Conservation (phyloP, 1,284 basidiomycete genomes). For the Naganishia cerealis region DNA sequence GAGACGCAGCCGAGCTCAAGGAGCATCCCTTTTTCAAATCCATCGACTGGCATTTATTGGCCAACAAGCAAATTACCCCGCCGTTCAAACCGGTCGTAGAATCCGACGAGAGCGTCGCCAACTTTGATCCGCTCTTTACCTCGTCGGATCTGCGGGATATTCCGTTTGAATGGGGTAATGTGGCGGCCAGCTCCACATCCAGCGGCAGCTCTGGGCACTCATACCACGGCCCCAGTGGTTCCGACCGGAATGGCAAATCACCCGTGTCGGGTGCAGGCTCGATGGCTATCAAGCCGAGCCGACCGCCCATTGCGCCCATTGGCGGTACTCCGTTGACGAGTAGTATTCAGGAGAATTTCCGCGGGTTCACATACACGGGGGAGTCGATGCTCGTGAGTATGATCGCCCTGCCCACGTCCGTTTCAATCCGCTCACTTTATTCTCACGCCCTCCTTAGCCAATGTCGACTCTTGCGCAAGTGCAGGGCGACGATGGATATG, state of each 20-base stretch:
- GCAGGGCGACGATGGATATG: slow-evolving; percentile 55
- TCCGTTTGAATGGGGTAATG: slow-evolving; percentile 55
- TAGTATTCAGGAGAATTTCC: slow-evolving; percentile 91
- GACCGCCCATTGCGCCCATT: slow-evolving; percentile 42
- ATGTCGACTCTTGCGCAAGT: slow-evolving; percentile 54
- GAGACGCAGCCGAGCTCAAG: slow-evolving; percentile 91
- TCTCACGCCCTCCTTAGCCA: slow-evolving; percentile 42
- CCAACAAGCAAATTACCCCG: slow-evolving; percentile 86
- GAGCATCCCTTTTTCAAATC: slow-evolving; percentile 91
- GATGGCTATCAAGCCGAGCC: slow-evolving; percentile 49
- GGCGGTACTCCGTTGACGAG: slow-evolving; percentile 71
- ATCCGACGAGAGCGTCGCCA: slow-evolving; percentile 94
- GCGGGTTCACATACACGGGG: slow-evolving; percentile 84
- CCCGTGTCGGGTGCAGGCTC: slow-evolving; percentile 33
- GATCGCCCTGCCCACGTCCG: background rate
- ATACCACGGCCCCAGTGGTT: slow-evolving; percentile 52
- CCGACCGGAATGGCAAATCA: slow-evolving; percentile 38
- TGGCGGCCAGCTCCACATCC: slow-evolving; percentile 55
- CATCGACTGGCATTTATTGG: slow-evolving; percentile 86
- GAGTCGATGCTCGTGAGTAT: slow-evolving; percentile 64
- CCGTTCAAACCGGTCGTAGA: slow-evolving; percentile 98
- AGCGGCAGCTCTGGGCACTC: slow-evolving; percentile 47
- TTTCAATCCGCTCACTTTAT: slow-evolving; percentile 9
- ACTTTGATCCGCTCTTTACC: slow-evolving; percentile 99
- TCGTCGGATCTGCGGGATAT: slow-evolving; percentile 73